Evolutionary conservation across 108 stramenopile genomes (phyloP).

Genomic region (Fragilariopsis cylindrus): DNA sequence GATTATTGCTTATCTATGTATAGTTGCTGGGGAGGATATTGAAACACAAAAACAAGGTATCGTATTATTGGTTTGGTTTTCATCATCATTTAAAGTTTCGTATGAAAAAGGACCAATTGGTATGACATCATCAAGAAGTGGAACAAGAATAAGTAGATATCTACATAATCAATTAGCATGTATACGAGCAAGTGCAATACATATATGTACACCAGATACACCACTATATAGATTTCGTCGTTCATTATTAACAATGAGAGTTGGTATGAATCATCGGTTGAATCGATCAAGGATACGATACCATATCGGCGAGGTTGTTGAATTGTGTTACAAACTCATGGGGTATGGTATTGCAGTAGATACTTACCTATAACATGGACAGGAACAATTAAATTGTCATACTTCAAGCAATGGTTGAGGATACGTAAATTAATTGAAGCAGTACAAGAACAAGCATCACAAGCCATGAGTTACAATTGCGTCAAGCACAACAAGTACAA

Average conservation of each 20-base stretch:
- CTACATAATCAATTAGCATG: background rate
- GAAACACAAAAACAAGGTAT: slow-evolving; percentile 25
- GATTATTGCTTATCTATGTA: slow-evolving; percentile 13
- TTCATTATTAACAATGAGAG: background rate
- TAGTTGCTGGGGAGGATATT: slow-evolving; percentile 8
- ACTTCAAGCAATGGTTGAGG: slow-evolving; percentile 17
- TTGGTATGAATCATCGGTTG: background rate
- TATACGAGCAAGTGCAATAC: background rate
- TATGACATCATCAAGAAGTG: too few species aligned
- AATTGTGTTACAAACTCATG: slow-evolving; percentile 25
- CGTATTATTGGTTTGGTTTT: slow-evolving; percentile 16
- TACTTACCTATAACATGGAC: slow-evolving; percentile 7
- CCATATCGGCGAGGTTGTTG: background rate
- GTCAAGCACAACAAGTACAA: background rate
- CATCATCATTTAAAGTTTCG: background rate
- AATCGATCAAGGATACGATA: background rate
- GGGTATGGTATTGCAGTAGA: slow-evolving; percentile 23
- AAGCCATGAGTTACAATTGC: background rate
- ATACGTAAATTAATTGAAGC: background rate
- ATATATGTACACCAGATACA: slow-evolving; percentile 4
- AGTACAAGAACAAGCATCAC: background rate
- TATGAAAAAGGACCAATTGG: background rate
- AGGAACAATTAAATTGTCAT: background rate
- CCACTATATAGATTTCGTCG: background rate
- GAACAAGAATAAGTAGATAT: background rate